phyloP scores from a whole-genome alignment of 352 stramenopile genomes.

The Pythium rishiriense region DNA sequence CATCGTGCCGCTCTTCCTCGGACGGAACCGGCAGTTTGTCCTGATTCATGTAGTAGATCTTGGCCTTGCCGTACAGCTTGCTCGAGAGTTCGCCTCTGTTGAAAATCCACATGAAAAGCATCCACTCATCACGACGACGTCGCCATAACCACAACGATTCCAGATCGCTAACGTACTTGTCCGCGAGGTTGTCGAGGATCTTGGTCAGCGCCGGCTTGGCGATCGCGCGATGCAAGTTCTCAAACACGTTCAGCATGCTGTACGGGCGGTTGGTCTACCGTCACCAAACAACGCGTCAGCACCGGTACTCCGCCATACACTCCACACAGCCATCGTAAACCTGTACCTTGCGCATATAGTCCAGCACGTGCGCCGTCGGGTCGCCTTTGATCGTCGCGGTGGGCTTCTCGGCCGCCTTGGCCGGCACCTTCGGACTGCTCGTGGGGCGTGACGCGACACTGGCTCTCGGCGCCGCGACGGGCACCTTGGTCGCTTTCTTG shows the following conservation, averaged over 20 bases:
- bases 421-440: constrained; percentile 13
- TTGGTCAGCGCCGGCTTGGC: constrained; percentile 75
- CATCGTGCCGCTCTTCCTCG: constrained; percentile 33
- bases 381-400: constrained; percentile 38
- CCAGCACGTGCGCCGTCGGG: constrained; percentile 50
- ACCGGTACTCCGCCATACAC: background rate
- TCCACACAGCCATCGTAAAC: background rate
- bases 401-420: constrained; percentile 16
- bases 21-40: constrained; percentile 61
- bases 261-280: constrained; percentile 78
- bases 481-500: constrained; percentile 7
- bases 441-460: background rate
- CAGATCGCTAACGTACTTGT: constrained; percentile 32
- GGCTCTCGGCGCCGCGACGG: constrained; percentile 17
- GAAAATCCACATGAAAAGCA: background rate
- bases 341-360: constrained; percentile 73
- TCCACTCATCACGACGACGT: background rate
- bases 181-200: constrained; percentile 67
- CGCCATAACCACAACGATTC: background rate
- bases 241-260: constrained; percentile 84
- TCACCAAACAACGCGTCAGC: constrained; percentile 6
- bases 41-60: constrained; percentile 87
- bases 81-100: constrained; percentile 47
- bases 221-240: constrained; percentile 78
- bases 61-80: constrained; percentile 82